phyloP scores from a whole-genome alignment of 495 filamentous ascomycete genomes.

The Penicillium daleae region DNA sequence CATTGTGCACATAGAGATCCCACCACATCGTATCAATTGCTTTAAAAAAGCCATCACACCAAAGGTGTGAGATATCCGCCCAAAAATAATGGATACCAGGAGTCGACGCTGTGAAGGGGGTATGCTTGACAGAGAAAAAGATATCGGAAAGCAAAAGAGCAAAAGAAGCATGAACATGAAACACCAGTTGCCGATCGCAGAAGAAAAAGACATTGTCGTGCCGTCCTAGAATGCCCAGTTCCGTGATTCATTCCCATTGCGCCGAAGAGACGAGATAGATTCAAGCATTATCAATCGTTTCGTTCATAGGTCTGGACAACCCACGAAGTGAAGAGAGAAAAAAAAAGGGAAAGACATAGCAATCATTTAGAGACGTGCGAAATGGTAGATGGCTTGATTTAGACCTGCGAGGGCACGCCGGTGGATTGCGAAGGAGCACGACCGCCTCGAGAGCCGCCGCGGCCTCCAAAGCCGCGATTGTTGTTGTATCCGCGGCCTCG shows the following conservation, averaged over 20 bases:
- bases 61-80: conserved; percentile 20
- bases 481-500: conserved; percentile 39
- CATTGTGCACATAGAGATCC: conserved; percentile 1
- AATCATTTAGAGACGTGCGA: conserved; percentile 20
- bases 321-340: conserved; percentile 23
- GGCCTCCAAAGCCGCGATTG: conserved; percentile 14
- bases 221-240: conserved; percentile 33
- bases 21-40: conserved; percentile 6
- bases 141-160: conserved; percentile 7
- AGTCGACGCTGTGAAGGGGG: conserved; percentile 30
- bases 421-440: conserved; percentile 45
- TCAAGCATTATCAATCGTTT: conserved; percentile 35
- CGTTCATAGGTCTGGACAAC: conserved; percentile 27
- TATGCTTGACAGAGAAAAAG: conserved; percentile 29
- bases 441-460: conserved; percentile 35
- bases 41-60: conserved; percentile 16
- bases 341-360: conserved; percentile 23
- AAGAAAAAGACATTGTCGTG: conserved; percentile 22
- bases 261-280: conserved; percentile 37
- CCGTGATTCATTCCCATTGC: conserved; percentile 32
- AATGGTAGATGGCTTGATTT: conserved; percentile 18
- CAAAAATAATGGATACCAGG: conserved; percentile 23
- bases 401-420: conserved; percentile 47
- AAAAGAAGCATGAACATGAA: conserved; percentile 13
- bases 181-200: conserved; percentile 28